These are phyloP conservation scores for Aspergillus sp. DNA, from an alignment of 2,329 filamentous ascomycete species.

Conservation along the genomic window DNA sequence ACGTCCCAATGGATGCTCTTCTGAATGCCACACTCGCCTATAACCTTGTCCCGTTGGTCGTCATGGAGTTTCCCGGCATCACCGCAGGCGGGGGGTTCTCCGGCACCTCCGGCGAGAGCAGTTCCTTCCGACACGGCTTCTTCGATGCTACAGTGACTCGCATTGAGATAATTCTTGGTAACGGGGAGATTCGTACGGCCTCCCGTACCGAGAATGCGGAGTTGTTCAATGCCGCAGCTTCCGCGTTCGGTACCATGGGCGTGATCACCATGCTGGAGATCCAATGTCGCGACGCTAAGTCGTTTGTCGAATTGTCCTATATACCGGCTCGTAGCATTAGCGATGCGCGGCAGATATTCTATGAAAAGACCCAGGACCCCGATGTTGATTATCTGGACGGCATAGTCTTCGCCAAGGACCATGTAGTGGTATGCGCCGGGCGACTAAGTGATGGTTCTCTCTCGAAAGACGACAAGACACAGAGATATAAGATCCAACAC, in stretches of 20 bases:
- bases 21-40: slow-evolving; percentile 59
- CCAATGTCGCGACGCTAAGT: slow-evolving; percentile 54
- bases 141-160: slow-evolving; percentile 65
- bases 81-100: slow-evolving; percentile 68
- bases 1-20: slow-evolving; percentile 68
- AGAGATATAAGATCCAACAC: slow-evolving; percentile 33
- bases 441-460: slow-evolving; percentile 51
- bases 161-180: slow-evolving; percentile 65
- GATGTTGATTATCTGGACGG: slow-evolving; percentile 68
- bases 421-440: slow-evolving; percentile 64
- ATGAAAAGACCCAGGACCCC: slow-evolving; percentile 45
- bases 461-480: slow-evolving; percentile 31
- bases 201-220: slow-evolving; percentile 53
- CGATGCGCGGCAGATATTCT: slow-evolving; percentile 53
- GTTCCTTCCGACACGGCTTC: slow-evolving; percentile 65
- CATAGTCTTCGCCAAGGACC: slow-evolving; percentile 61
- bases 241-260: slow-evolving; percentile 62
- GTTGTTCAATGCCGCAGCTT: slow-evolving; percentile 61
- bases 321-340: slow-evolving; percentile 55
- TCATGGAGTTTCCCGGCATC: slow-evolving; percentile 73
- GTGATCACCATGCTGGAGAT: slow-evolving; percentile 64
- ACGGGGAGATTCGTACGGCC: slow-evolving; percentile 57
- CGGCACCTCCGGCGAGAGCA: slow-evolving; percentile 68
- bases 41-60: slow-evolving; percentile 63
- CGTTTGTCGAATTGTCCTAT: slow-evolving; percentile 65